Evolutionary conservation across 2,329 filamentous ascomycete genomes (phyloP).

Genomic region (Talaromyces sp.): DNA sequence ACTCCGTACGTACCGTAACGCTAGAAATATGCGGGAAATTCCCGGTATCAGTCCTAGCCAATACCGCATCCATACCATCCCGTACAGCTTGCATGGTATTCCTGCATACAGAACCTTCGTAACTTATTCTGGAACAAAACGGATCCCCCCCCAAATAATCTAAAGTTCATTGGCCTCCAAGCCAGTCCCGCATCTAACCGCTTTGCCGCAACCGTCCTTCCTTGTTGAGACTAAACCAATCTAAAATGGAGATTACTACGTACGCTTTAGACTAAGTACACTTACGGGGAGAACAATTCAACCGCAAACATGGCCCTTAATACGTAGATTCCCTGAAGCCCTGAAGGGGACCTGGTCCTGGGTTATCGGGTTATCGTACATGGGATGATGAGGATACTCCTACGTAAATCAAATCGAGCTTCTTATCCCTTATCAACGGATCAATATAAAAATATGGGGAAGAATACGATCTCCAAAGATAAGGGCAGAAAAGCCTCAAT

Average conservation of each 20-base stretch:
- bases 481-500: constrained; percentile 1
- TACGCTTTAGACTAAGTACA: too few species aligned
- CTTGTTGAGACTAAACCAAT: not conserved
- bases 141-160: not conserved
- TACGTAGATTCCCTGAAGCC: not conserved
- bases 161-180: not conserved
- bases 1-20: not conserved
- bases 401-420: not conserved
- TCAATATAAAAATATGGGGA: not conserved
- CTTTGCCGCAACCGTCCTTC: not conserved
- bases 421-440: not conserved
- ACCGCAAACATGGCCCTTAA: constrained; percentile 1
- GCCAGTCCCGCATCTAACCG: not conserved
- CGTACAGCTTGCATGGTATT: not conserved
- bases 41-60: not conserved
- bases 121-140: not conserved
- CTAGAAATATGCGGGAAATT: not conserved
- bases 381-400: not conserved
- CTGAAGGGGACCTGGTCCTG: too few species aligned
- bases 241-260: not conserved
- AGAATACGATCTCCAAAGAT: not conserved
- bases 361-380: not conserved
- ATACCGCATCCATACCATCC: not conserved
- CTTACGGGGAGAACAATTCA: not conserved
- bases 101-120: not conserved